Conservation (phyloP, 2,329 filamentous ascomycete genomes). For the Calycina marina region DNA sequence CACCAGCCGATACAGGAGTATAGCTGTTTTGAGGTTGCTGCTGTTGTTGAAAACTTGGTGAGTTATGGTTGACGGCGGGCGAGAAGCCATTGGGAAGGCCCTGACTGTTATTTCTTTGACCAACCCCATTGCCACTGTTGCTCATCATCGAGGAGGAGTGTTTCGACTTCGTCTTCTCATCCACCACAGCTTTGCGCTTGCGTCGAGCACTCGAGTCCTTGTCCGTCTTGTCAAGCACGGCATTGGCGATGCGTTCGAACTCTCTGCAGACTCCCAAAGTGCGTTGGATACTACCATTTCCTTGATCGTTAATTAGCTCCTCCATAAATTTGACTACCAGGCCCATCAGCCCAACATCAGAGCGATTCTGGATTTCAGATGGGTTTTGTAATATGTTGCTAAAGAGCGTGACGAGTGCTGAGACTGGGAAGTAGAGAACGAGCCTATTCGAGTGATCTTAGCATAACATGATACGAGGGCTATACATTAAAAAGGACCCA, state of each 20-base stretch:
- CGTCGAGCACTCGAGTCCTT: slow-evolving; percentile 53
- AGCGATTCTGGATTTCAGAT: slow-evolving; percentile 71
- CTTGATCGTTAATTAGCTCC: slow-evolving; percentile 76
- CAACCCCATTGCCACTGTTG: slow-evolving; percentile 10
- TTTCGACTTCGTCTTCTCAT: slow-evolving; percentile 13
- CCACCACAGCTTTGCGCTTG: slow-evolving; percentile 66
- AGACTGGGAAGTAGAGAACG: slow-evolving; percentile 92
- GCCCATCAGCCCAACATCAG: slow-evolving; percentile 83
- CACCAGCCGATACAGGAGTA: slow-evolving; percentile 13
- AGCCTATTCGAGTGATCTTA: slow-evolving; percentile 39
- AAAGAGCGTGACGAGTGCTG: slow-evolving; percentile 85
- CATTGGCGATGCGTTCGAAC: slow-evolving; percentile 84
- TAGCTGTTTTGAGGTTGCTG: slow-evolving; percentile 16
- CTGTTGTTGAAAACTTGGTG: no score
- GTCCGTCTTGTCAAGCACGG: slow-evolving; percentile 83
- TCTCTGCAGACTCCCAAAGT: slow-evolving; percentile 94
- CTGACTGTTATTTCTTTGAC: no score
- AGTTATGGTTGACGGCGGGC: slow-evolving; percentile 16
- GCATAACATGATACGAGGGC: slow-evolving; percentile 1
- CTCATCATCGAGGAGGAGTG: slow-evolving; percentile 13
- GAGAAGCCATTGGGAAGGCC: no score
- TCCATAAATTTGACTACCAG: slow-evolving; percentile 85
- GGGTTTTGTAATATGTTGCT: slow-evolving; percentile 95
- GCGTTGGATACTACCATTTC: slow-evolving; percentile 78
- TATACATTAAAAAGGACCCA: slow-evolving; percentile 30